These are phyloP conservation scores for Syzygium syzygioides DNA, from an alignment of 441 rosid species.

Conservation along the genomic window DNA sequence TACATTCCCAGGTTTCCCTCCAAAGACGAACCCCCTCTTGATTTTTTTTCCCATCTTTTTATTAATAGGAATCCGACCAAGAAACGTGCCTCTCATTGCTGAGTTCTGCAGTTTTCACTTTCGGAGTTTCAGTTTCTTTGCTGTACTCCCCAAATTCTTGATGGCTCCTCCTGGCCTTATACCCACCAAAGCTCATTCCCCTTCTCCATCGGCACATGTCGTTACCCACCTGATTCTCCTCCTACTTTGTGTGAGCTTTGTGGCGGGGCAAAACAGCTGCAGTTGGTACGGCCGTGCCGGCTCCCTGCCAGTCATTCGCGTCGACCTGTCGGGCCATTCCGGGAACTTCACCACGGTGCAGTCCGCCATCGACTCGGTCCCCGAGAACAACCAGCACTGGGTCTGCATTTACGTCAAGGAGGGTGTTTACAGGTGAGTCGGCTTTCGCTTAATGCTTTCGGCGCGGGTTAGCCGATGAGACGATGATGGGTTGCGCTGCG, in stretches of 20 bases:
- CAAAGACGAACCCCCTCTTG: neutral
- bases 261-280: neutral
- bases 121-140: neutral
- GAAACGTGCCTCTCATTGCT: neutral
- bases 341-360: constrained; percentile 58
- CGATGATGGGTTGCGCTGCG: neutral
- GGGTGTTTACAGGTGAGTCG: constrained; percentile 54
- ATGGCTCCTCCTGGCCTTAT: neutral
- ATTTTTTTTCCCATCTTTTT: neutral
- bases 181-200: neutral
- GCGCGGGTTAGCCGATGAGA: neutral
- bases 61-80: neutral
- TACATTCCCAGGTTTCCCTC: neutral
- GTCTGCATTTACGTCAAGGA: constrained; percentile 42
- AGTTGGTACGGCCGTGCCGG: neutral
- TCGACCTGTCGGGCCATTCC: constrained; percentile 38
- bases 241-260: neutral
- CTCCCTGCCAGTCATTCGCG: neutral
- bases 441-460: neutral
- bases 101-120: neutral
- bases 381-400: constrained; percentile 44
- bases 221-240: neutral
- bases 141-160: neutral
- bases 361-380: constrained; percentile 59
- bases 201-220: neutral